Evolutionary conservation across 805 yeast genomes (phyloP), one percentile per base, ranked within the genome.

Genomic region (Wickerhamomyces tratensis): DNA sequence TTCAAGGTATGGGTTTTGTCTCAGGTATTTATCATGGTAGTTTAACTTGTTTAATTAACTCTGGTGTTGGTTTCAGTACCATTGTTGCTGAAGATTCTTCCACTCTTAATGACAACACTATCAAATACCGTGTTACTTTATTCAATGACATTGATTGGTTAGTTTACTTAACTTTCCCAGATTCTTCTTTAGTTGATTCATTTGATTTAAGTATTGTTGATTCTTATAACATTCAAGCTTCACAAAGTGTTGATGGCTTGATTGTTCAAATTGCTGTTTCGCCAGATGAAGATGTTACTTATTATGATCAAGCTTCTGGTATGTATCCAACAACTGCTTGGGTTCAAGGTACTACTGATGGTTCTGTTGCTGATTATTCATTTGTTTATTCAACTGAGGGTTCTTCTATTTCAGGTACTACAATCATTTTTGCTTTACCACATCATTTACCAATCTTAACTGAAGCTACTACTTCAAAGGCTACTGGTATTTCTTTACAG

Each of bases 251-350:
- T 48, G 59, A 63, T 48, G 63, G 68, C 7, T 52, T 64, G 30
- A 58, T 74, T 36, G 56, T 77, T 14, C 84, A 80, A 60, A 59
- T 72, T 9, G 82, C 79, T 2, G 65, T 66, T 37, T 64, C 77
- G 9, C 69, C 77, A 27, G 44, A 58, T 39, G 47, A 50, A 9
- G 56, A 59, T 31, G 75, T 71, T 25, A 57, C 63, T 7, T 62
- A 57, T 47, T 79, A 79, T 54, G 89, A 82, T 57, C 50, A 63
- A 37, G 77, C 83, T 20, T 89, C 93, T 36, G 94, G 94, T 36
- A 64, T 69, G 49, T 84, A 80, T 54, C 76, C 74, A 4, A 69
- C 71, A 3, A 68, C 67, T 33, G 79, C 79, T 15, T 44, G 53
- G 5, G 52, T 80, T 20, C 50, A 53, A 20, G 86, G 83, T 42